Base-by-base conservation (phyloP, 176 grass and related monocot species). In the Stipa capillata region DNA sequence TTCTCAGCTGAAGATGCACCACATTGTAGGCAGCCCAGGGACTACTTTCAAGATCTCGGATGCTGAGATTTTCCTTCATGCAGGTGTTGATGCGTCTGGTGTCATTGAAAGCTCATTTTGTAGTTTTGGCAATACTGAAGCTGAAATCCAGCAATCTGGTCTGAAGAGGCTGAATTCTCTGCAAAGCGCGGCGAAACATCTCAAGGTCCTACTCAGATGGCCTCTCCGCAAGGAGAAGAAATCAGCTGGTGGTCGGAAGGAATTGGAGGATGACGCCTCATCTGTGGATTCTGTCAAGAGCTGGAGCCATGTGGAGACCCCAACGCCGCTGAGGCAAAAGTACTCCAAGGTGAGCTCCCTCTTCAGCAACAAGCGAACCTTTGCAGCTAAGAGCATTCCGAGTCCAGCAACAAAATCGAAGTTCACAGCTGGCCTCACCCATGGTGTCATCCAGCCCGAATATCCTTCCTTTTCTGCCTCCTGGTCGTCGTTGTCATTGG, bases 41-140 rank as follows among this genome's bases (percentile, higher is more conserved):
- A 94, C 95, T 54, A 82, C 67, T 57, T 97, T 97, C 82, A 83
- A 75, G 33, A 82, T 97, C 61, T 85, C 89, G 4, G 95, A 97
- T 77, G 95, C 85, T 20, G 91, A 97, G 80, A 90, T 97, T 56
- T 84, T 97, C 60, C 51, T 97, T 28, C 83, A 90, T 64, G 77
- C 91, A 1, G 91, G 89, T 27, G 85, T 92, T 9, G 86, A 88
- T 13, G 59, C 42, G 1, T 35, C 81, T 40, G 77, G 76, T 62
- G 59, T 83, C 7, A 90, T 83, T n/a, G 73, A 82, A 79, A 89
- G 91, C 58, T 90, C 91, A 32, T 92, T 90, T 50, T 92, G 85
- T 28, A 85, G 79, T 47, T 28, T 83, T 2, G 83, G 83, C 75
- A 94, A 79, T 75, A 81, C 44, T 48, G 84, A 85, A 42, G 12